Conservation (phyloP, 495 filamentous ascomycete genomes). For the Trichoderma asperelloides region DNA sequence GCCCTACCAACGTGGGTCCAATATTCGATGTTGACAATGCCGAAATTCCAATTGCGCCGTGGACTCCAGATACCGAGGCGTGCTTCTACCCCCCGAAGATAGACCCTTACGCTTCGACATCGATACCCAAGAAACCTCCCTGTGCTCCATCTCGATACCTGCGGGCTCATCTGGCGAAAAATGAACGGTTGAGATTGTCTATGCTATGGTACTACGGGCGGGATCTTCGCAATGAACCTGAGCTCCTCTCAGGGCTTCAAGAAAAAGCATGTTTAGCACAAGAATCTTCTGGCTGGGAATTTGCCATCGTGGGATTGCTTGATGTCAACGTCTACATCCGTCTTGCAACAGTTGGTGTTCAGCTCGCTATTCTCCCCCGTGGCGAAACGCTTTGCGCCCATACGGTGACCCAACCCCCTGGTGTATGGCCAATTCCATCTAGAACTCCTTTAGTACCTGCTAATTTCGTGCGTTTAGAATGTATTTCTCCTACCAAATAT, state of each 20-base stretch:
- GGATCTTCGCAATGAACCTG: slow-evolving; percentile 10
- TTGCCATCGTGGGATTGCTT: slow-evolving; percentile 12
- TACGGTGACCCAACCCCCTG: slow-evolving; percentile 12
- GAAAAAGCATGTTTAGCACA: slow-evolving; percentile 6
- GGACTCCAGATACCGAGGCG: neutral
- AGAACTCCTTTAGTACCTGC: neutral
- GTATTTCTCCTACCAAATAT: slow-evolving; percentile 15
- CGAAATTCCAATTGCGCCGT: slow-evolving; percentile 9
- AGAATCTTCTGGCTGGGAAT: slow-evolving; percentile 12
- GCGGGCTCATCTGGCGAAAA: slow-evolving; percentile 10
- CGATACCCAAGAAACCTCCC: neutral
- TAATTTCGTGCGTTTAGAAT: neutral
- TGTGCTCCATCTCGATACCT: slow-evolving; percentile 9
- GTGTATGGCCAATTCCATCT: neutral
- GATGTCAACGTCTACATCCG: slow-evolving; percentile 13
- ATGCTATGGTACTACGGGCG: slow-evolving; percentile 15
- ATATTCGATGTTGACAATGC: slow-evolving; percentile 9
- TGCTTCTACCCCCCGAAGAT: neutral
- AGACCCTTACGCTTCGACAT: neutral
- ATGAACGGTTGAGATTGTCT: slow-evolving; percentile 13
- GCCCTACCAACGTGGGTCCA: slow-evolving; percentile 9
- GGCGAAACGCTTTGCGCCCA: slow-evolving; percentile 15
- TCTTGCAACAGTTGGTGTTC: slow-evolving; percentile 12
- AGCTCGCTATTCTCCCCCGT: slow-evolving; percentile 13
- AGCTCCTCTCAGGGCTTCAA: slow-evolving; percentile 8